phyloP scores from a whole-genome alignment of 495 filamentous ascomycete genomes.

The Pyrenula aspistea region DNA sequence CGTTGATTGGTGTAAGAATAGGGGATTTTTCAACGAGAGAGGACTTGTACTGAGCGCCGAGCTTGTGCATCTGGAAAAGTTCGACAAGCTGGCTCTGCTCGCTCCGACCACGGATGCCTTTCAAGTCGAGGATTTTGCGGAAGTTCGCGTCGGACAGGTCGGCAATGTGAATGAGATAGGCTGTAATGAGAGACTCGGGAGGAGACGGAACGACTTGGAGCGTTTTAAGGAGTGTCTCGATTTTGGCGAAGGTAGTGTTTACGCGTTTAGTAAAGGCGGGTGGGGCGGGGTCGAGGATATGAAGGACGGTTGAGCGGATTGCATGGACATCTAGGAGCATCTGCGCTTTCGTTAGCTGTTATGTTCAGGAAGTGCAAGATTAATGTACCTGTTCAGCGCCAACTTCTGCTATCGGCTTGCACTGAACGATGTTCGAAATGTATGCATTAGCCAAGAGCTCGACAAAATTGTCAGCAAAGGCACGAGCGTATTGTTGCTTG shows the following conservation, averaged over 20 bases:
- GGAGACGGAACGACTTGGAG: conserved; percentile 88
- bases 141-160: conserved; percentile 90
- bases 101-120: conserved; percentile 63
- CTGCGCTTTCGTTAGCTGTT: conserved; percentile 20
- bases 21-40: conserved; percentile 46
- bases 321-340: conserved; percentile 88
- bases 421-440: conserved; percentile 73
- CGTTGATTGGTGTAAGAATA: conserved; percentile 48
- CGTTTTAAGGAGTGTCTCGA: conserved; percentile 90
- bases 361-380: too few relatives aligned
- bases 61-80: conserved; percentile 66
- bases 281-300: conserved; percentile 34
- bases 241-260: conserved; percentile 67
- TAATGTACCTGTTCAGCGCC: conserved; percentile 76
- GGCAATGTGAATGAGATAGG: conserved; percentile 88
- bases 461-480: conserved; percentile 89
- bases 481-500: conserved; percentile 87
- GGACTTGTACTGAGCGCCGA: conserved; percentile 19
- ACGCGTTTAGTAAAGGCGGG: conserved; percentile 77
- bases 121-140: conserved; percentile 88
- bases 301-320: conserved; percentile 70
- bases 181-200: conserved; percentile 88
- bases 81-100: conserved; percentile 80
- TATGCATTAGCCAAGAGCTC: conserved; percentile 72
- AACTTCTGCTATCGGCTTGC: conserved; percentile 79